Base-by-base conservation (phyloP, 192 early-diverging fungal genomes). In the Lobosporangium transversale region DNA sequence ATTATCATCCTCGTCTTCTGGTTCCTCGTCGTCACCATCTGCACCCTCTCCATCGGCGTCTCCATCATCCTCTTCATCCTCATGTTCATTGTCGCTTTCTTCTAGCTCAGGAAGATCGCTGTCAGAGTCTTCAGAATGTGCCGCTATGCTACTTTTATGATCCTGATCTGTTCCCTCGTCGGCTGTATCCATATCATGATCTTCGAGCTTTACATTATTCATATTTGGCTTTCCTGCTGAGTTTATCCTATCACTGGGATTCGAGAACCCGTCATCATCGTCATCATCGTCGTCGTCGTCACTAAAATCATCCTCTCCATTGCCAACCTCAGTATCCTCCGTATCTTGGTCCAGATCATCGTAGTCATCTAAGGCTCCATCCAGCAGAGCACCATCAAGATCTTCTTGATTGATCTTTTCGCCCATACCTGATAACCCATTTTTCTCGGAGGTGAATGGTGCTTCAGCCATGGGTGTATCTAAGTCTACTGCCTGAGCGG, bases 331-430 rank as follows among this genome's bases (percentile, higher is more conserved):
- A 1, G 73, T 76, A 40, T 76, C 73, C 53, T 76, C 73, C 9
- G 73, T 76, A 30, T 76, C 73, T 35, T 76, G 73, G 62, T 67
- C 73, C 15, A 76, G 53, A 24, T 76, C 73, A 23, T 76, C 73
- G 23, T 76, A 66, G 12, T 76, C 73, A 36, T 76, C 73, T 44
- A 76, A 45, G 12, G 73, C 73, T 23, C 73, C 73, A 50, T 76
- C 73, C 45, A 76, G 40, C 27, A 76, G 65, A n/a, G 49, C 73
- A 15, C 73, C 73, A 29, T 76, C 64, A 3, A 76, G 73, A 62
- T 76, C 73, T 14, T 66, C 63, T 58, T 76, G 63, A 45, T 51
- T 56, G 10, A 76, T 76, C 9, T 42, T 65, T 21, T 67, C 52
- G 23, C 52, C 51, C 1, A 51, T 62, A n/a, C 60, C 42, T 9